Base-by-base conservation (phyloP, 306 rosid species). In the Rosa chinensis region DNA sequence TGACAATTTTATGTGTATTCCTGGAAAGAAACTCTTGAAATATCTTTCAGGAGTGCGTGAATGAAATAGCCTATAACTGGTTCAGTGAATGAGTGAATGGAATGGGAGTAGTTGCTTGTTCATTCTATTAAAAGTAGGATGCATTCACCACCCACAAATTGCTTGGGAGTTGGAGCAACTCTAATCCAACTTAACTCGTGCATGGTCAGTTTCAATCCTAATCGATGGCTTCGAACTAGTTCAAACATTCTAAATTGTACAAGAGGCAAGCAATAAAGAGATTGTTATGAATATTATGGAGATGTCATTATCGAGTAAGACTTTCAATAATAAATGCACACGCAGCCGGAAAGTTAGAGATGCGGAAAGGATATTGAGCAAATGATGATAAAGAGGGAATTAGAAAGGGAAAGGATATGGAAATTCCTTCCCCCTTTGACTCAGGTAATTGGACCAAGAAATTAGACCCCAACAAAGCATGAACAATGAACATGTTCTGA, bases 1-100 rank as follows among this genome's bases (percentile, higher is more conserved):
- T 44, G 92, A 89, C 88, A 84, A 28, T 40, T 82, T 72, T 59
- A 79, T 78, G 88, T 47, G 82, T 25, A 72, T 11, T 70, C 59
- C 80, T 72, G 68, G 48, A 67, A 14, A 73, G 23, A 73, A 44
- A 21, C 21, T n/a, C 42, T 25, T 70, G 78, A 74, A 70, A 64
- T 37, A 48, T 72, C 69, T 77, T 13, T 66, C 48, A 55, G 42
- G 79, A 73, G 42, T 37, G 32, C n/a, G 70, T 21, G 48, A 21
- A 18, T 53, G 82, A 56, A 78, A 44, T 59, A 73, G 79, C 44
- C 72, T 47, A 45, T 5, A 4, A 76, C 58, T 32, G 71, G 52
- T 50, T 62, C 47, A 9, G 18, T 0, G 28, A 45, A 23, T 62
- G 72, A 9, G 18, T 0, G 28, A 45, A 23, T 62, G 72, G 72